Evolutionary conservation across 495 filamentous ascomycete species (phyloP).

Genomic region (Apiosordaria backusii): DNA sequence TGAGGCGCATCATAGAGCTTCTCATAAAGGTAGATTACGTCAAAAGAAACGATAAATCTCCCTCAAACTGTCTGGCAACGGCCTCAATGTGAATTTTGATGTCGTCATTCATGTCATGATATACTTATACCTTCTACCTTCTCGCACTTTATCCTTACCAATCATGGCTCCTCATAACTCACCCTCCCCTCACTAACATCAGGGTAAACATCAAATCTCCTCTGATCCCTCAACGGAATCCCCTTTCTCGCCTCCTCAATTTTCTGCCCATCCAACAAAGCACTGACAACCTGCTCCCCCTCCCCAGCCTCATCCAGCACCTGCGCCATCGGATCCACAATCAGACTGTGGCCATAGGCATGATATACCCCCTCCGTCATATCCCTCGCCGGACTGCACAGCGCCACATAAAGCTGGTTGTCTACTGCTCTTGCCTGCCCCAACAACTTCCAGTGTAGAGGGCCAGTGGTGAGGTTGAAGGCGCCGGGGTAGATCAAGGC

Average conservation of each 20-base stretch:
- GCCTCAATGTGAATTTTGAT: background rate
- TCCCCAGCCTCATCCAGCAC: constrained; percentile 73
- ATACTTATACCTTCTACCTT: background rate
- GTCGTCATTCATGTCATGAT: background rate
- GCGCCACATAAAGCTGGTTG: constrained; percentile 89
- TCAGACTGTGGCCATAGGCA: constrained; percentile 86
- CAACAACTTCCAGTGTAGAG: constrained; percentile 83
- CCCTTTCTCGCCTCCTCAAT: constrained; percentile 76
- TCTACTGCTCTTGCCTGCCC: constrained; percentile 84
- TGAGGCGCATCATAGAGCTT: background rate
- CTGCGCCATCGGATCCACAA: constrained; percentile 84
- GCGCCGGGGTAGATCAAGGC: constrained; percentile 88
- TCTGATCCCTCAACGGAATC: constrained; percentile 81
- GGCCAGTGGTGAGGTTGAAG: constrained; percentile 91
- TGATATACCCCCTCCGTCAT: constrained; percentile 66
- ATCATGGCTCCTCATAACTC: constrained; percentile 25
- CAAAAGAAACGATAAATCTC: constrained; percentile 7
- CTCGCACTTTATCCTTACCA: background rate
- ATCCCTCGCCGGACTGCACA: constrained; percentile 90
- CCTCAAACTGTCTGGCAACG: background rate
- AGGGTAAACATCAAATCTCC: constrained; percentile 92
- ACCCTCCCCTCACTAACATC: constrained; percentile 65
- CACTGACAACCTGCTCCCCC: constrained; percentile 70
- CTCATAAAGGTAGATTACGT: background rate
- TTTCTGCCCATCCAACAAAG: constrained; percentile 63